Evolutionary conservation across 768 basidiomycete genomes (phyloP), one percentile per base, ranked within the genome.

Genomic region (Boletellus ananas): DNA sequence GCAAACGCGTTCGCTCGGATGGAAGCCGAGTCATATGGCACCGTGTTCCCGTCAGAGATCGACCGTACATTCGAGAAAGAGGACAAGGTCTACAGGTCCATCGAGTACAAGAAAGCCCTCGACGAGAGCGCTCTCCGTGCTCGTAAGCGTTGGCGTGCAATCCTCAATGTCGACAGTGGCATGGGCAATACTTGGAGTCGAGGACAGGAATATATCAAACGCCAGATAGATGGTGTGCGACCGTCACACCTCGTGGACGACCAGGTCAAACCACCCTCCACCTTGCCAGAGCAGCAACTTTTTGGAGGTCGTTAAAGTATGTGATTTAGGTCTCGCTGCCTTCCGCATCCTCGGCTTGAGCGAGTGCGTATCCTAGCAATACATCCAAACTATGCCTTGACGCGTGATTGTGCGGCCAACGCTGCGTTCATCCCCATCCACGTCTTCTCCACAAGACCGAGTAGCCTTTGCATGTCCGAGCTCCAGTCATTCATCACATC

Each of bases 401-500:
- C 72, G 52, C 83, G 76, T 43, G 87, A 82, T 58, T 89, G 87
- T 18, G 90, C 90, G 41, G 90, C 90, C 65, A 89, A 81, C 11
- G 90, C 90, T 31, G 90, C 90, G 57, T 92, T 92, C 79, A 93
- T 85, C 34, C 87, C 87, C 90, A 93, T 93, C 90, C 94, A 96
- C n/a, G 92, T 93, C 80, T 97, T 97, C 74, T 99, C 96, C 13
- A 94, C 90, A 36, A 96, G 70, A 16, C 87, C 81, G 52, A 99
- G 76, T 62, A 99, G 72, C 71, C 88, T 93, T 61, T 87, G 89
- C 80, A 99, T 92, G 63, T 98, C 94, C 18, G 85, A 89, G 70
- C 92, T 94, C 95, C 96, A 99, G 54, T 92, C 91, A 64, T 98
- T 98, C 85, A 99, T 87, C 6, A 93, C 86, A 60, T 96, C 93